Evolutionary conservation across 1,284 basidiomycete species (phyloP).

Genomic region (Inonotus hispidus): DNA sequence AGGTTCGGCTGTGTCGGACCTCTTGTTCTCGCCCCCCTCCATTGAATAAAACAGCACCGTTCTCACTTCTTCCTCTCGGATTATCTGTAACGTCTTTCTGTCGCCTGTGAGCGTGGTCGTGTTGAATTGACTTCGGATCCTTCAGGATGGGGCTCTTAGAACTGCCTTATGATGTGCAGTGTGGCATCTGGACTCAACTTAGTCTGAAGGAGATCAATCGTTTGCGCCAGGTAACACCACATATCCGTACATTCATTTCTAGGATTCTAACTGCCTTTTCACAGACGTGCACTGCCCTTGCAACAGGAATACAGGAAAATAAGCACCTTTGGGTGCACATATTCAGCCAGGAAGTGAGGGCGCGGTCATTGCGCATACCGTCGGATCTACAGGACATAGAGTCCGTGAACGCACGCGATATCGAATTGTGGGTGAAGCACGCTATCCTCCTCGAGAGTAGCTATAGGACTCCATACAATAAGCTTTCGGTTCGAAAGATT

Average conservation of each 20-base stretch:
- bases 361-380: not conserved
- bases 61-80: no score
- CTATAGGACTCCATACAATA: not conserved
- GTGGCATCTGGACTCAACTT: not conserved
- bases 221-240: not conserved
- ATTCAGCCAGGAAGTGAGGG: not conserved
- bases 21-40: no score
- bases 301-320: not conserved
- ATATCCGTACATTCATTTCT: not conserved
- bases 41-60: no score
- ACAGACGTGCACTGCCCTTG: not conserved
- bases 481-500: not conserved
- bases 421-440: not conserved
- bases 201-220: not conserved
- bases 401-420: not conserved
- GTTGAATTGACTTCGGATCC: no score
- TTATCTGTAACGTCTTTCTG: no score
- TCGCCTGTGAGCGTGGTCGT: no score
- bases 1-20: no score
- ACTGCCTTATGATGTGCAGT: not conserved
- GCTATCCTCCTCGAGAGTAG: not conserved
- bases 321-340: conserved; percentile 6
- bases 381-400: not conserved
- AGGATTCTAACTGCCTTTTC: not conserved
- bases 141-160: not conserved